Evolutionary conservation across 192 early-diverging fungal species (phyloP).

Genomic region (Funneliformis mosseae): DNA sequence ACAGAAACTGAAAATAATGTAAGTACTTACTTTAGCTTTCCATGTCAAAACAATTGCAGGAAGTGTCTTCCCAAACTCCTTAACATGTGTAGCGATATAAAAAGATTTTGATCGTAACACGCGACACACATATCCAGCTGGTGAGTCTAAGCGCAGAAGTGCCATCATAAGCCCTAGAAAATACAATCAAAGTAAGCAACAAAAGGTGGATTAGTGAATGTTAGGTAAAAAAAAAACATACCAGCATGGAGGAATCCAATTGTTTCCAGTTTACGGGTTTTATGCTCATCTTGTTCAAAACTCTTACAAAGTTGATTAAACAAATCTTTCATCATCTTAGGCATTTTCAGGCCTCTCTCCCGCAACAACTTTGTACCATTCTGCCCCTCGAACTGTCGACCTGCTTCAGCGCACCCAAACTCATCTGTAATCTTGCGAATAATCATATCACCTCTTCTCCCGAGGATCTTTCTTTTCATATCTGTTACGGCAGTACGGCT

Average conservation of each 20-base stretch:
- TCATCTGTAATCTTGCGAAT: slow-evolving; percentile 28
- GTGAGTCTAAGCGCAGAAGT: slow-evolving; percentile 20
- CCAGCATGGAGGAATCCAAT: slow-evolving; percentile 34
- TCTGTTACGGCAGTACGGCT: not conserved
- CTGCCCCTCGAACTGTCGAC: slow-evolving; percentile 27
- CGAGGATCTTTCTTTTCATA: slow-evolving; percentile 31
- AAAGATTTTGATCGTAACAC: slow-evolving; percentile 13
- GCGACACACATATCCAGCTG: slow-evolving; percentile 32
- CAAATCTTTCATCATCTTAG: slow-evolving; percentile 40
- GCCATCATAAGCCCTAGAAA: slow-evolving; percentile 27
- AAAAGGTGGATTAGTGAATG: not conserved
- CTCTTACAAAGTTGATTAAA: slow-evolving; percentile 13
- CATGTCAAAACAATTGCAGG: slow-evolving; percentile 2
- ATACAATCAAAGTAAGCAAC: slow-evolving; percentile 15
- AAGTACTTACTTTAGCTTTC: slow-evolving; percentile 21
- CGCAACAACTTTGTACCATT: slow-evolving; percentile 24
- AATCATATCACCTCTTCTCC: slow-evolving; percentile 32
- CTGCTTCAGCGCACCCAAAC: slow-evolving; percentile 36
- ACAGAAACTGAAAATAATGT: slow-evolving; percentile 20
- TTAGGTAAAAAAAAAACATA: slow-evolving; percentile 31
- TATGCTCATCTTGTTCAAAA: slow-evolving; percentile 30
- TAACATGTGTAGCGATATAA: slow-evolving; percentile 15
- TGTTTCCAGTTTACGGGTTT: slow-evolving; percentile 34
- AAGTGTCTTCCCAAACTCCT: slow-evolving; percentile 16
- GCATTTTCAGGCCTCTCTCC: slow-evolving; percentile 28